Evolutionary conservation across 257 asterid species (phyloP), one percentile per base, ranked within the genome.

Genomic region (Echites panduratus): DNA sequence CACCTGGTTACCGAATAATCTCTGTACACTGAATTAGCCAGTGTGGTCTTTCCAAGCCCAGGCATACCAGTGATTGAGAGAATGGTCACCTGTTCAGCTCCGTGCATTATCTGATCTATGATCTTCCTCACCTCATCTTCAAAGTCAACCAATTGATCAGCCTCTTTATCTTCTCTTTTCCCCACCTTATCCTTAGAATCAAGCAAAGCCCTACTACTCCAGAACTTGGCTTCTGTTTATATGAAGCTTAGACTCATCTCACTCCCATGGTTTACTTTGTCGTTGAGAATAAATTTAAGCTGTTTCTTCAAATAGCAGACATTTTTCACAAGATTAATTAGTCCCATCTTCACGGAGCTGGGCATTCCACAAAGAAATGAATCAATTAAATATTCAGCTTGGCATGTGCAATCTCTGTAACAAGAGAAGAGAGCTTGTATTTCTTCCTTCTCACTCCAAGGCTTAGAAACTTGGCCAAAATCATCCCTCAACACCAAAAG

Each of bases 1-100:
- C 44, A 52, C 58, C 7, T 16, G 10, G 11, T 45, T 0, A 56
- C 49, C 6, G 22, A 45, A 24, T 47, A 61, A 44, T 38, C 41
- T 4, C 4, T 22, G 4, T 11, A 67, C 38, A 67, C 32, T 2
- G 50, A 41, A 19, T 38, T 40, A 43, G 71, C 68, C 22, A 75
- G 0, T 2, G 75, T 58, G 22, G 70, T 75, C 29, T 75, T 75
- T 0, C 79, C 79, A 0, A 75, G 43, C 20, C 79, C 75, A 32
- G 71, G 43, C 79, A 76, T 76, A 3, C 79, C 79, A 20, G 48
- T 58, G 49, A 76, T 70, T 11, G 70, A 70, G 26, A 76, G 20
- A 67, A 67, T 45, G 8, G 50, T 48, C 10, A 9, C 3, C n/a
- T 10, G 11, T 5, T 13, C 2, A 3, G n/a, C 24, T 7, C 54